Base-by-base conservation (phyloP, 306 rosid species). In the Prosopis cineraria region DNA sequence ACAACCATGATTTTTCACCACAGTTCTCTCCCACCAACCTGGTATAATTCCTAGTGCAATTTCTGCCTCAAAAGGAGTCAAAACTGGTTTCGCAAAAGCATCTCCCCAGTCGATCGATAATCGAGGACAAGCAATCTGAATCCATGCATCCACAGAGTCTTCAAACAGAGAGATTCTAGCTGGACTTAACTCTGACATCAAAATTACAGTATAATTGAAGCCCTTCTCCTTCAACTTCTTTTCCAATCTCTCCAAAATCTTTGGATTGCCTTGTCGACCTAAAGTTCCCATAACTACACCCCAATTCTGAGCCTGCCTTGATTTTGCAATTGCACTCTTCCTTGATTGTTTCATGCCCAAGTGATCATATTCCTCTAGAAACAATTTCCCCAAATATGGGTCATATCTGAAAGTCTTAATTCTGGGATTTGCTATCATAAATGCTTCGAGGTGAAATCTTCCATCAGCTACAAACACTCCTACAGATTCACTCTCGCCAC, bases 241-340 rank as follows among this genome's bases (percentile, higher is more conserved):
- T 79, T 90, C 97, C 85, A 94, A 55, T 22, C 94, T 88, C 70
- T 89, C 97, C 48, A 94, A 74, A 88, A 83, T 94, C 89, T 85
- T 92, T 6, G 97, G 97, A 77, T 92, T 92, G 74, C 98, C 98
- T 84, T 94, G 98, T 88, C 98, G 87, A 14, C 98, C 98, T n/a
- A 92, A 78, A 2, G 98, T 94, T 74, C 97, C 95, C 78, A 93
- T 56, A 63, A 94, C 90, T 71, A 94, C 83, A 19, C 97, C 97
- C 98, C 98, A 94, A 70, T 80, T 90, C 7, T 74, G 78, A 22
- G 91, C 93, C 40, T 70, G 88, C 83, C 55, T 84, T 1, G 97
- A 90, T 77, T 72, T 94, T 78, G 68, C 50, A 72, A 94, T 76
- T 3, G 97, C 97, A 1, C 56, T 58, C 81, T 85, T 92, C 82